Percentiles rank a stretch among this genome's conserved stretches.
phyloP scores from a whole-genome alignment of 768 basidiomycete genomes.

The Phaeotremella fagi region DNA sequence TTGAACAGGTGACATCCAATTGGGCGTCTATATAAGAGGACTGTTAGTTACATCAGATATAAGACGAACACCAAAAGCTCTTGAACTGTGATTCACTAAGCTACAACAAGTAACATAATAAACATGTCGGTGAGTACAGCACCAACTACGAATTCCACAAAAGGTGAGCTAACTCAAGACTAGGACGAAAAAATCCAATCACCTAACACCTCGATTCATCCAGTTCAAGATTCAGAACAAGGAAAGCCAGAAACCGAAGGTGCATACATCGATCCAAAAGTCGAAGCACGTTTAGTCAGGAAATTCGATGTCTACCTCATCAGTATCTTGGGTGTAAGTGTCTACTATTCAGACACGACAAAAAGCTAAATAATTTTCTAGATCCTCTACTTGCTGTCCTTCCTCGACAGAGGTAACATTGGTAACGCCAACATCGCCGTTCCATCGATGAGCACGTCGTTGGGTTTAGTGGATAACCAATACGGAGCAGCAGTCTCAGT shows the following conservation, averaged over 20 bases:
- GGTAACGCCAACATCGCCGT: conserved; percentile 14
- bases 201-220: background rate
- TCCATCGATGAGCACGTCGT: conserved; percentile 1
- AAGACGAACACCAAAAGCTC: too few species aligned
- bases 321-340: conserved; percentile 5
- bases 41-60: too few species aligned
- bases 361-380: background rate
- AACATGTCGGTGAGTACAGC: too few species aligned
- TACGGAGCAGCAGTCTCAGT: conserved; percentile 55
- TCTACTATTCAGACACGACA: background rate
- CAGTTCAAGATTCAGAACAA: background rate
- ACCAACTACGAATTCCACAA: too few species aligned
- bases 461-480: conserved; percentile 1
- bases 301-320: conserved; percentile 9
- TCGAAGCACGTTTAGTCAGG: conserved; percentile 2
- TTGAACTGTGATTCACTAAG: too few species aligned
- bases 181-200: background rate
- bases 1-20: too few species aligned
- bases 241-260: background rate
- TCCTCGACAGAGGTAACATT: conserved; percentile 61
- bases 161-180: too few species aligned
- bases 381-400: conserved; percentile 31
- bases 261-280: conserved; percentile 5
- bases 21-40: too few species aligned
- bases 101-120: too few species aligned